Evolutionary conservation across 2,329 filamentous ascomycete species (phyloP).

Genomic region (Diplodia sapinea): DNA sequence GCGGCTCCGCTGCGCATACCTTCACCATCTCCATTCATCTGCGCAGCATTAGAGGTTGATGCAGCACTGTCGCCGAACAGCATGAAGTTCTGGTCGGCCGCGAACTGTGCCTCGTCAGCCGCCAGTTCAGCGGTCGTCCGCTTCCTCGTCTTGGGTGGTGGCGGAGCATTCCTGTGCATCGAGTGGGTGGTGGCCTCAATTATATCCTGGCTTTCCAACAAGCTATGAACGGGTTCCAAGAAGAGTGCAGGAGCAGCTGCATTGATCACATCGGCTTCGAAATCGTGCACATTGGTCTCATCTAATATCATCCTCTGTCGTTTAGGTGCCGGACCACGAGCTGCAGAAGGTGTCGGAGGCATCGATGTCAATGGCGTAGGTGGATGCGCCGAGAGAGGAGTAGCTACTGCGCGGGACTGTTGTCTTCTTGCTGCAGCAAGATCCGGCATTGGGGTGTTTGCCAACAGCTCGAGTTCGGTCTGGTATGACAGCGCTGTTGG

Average conservation of each 20-base stretch:
- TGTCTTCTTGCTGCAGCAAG: constrained; percentile 57
- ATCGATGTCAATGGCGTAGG: constrained; percentile 65
- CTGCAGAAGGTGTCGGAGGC: constrained; percentile 63
- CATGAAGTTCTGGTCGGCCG: constrained; percentile 90
- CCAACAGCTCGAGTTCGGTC: constrained; percentile 76
- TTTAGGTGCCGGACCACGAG: constrained; percentile 71
- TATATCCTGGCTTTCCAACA: constrained; percentile 72
- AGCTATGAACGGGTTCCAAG: constrained; percentile 74
- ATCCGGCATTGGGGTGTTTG: constrained; percentile 67
- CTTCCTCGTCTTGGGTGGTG: constrained; percentile 87
- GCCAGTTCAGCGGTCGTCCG: constrained; percentile 93
- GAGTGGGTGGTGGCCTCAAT: constrained; percentile 76
- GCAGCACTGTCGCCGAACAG: constrained; percentile 87
- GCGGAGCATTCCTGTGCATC: constrained; percentile 75
- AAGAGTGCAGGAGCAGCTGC: constrained; percentile 76
- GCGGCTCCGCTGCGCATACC: constrained; percentile 64
- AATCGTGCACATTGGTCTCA: constrained; percentile 71
- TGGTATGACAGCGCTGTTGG: constrained; percentile 79
- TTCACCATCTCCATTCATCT: constrained; percentile 72
- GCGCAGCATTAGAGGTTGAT: constrained; percentile 61
- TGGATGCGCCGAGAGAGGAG: constrained; percentile 62
- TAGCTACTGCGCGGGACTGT: constrained; percentile 52
- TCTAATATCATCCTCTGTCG: constrained; percentile 77
- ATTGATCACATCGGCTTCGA: constrained; percentile 77
- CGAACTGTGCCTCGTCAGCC: constrained; percentile 89